Base-by-base conservation (phyloP, 129 eudicot species). In the Chrysanthemum makinoi region DNA sequence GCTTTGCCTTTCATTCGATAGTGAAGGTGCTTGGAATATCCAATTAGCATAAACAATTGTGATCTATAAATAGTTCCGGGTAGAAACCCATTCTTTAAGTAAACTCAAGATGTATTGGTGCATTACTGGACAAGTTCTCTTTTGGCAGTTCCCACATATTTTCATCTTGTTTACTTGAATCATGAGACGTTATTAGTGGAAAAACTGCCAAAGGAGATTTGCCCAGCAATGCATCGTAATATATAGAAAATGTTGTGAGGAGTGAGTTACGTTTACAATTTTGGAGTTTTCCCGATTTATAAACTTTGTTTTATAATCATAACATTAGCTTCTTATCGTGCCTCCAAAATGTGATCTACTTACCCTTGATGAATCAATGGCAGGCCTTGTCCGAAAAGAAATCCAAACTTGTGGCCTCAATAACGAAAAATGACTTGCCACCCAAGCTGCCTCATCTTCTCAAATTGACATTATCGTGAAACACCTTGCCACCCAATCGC, bases 201-300 rank as follows among this genome's bases (percentile, higher is more conserved):
- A 9, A 47, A 61, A 26, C 33, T 48, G 69, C 77, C 77, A 72
- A 72, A 62, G 69, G 77, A 72, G 77, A 72, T 72, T 72, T 72
- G 62, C 51, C 77, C 70, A 73, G 39, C 77, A 62, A 72, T 48
- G 5, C 69, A 62, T 62, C 67, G 4, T 48, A 48, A 24, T 47
- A 72, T n/a, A 44, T 2, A 19, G 6, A 4, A 61, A 52, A 16
- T 5, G 17, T 15, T 52, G 15, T 18, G 17, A 52, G n/a, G 57
- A 52, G 57, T 10, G 57, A 52, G 57, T 15, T 52, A 15, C 1
- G 57, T 52, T 52, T 52, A 39, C 46, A 39, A 7, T 39, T 39
- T 39, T 39, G 10, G 46, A 6, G 18, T 54, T 16, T 51, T 51
- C 5, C 55, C 5, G 17, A 2, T 39, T 7, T 39, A 39, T 39